A percentile compares a stretch with the other conserved stretches of the same genome.
phyloP scores from a whole-genome alignment of 371 early-diverging fungal genomes.

The Catenaria anguillulae region DNA sequence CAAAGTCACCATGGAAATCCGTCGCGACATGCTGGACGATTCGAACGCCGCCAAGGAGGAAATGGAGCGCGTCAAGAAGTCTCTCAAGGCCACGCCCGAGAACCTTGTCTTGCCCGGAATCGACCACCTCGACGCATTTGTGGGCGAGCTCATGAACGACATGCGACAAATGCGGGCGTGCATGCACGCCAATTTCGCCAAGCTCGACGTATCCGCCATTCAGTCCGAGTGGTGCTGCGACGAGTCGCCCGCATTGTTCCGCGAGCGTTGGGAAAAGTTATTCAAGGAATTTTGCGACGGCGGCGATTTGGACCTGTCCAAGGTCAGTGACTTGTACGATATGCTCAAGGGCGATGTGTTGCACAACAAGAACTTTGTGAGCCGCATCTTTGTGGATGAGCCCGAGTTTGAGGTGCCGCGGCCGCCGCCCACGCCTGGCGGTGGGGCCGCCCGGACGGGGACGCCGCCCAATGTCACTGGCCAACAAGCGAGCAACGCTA shows the following conservation, averaged over 20 bases:
- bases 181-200: conserved; percentile 64
- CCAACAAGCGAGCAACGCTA: no score
- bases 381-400: conserved; percentile 39
- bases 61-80: conserved; percentile 67
- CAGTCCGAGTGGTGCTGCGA: conserved; percentile 62
- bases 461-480: no score
- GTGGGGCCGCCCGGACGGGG: background rate
- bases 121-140: conserved; percentile 42
- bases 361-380: conserved; percentile 75
- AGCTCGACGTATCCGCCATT: conserved; percentile 33
- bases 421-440: no score
- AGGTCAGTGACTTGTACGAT: conserved; percentile 85
- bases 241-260: conserved; percentile 55
- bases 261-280: conserved; percentile 91
- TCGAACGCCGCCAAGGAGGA: conserved; percentile 86
- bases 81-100: conserved; percentile 35
- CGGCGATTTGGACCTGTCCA: conserved; percentile 57
- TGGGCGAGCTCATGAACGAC: conserved; percentile 50
- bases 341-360: conserved; percentile 88
- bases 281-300: conserved; percentile 73
- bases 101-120: conserved; percentile 18
- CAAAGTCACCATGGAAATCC: conserved; percentile 45
- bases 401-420: conserved; percentile 10
- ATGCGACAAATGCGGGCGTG: conserved; percentile 48
- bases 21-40: conserved; percentile 86